Evolutionary conservation across 805 yeast species (phyloP), one percentile per base, ranked within the genome.

Genomic region (Sugiyamaella chiloensis): DNA sequence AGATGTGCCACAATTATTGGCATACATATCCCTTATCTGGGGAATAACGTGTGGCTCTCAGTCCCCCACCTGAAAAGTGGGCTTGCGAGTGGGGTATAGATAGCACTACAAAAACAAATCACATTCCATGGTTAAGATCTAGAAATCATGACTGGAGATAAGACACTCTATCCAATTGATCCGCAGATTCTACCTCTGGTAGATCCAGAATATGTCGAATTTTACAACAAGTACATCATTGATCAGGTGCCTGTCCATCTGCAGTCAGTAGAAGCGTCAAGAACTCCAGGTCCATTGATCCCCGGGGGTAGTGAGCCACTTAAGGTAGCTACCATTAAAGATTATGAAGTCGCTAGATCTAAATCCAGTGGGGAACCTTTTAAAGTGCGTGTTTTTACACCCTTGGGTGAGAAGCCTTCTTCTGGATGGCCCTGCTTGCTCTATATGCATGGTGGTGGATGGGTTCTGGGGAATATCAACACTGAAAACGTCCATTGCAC

Each of bases 401-500:
- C 74, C 14, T 52, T 59, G 24, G 68, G 64, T 4, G 61, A 57
- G 14, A 52, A 58, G 7, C 73, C 72, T 2, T 54, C 34, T 6
- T 59, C 47, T 6, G 73, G 72, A 9, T 68, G 65, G 64, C 73
- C 73, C 2, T 54, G 64, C 14, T 58, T 63, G 29, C 47, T 70
- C 23, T 68, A 66, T 65, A 68, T 55, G 58, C 75, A 71, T 47
- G 75, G 75, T 19, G 75, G 75, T 26, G 75, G 74, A 1, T 70
- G 71, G 68, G 70, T 64, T 1, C 58, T 70, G 16, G 75, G 75
- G 2, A 60, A 60, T 43, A 62, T 71, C 30, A 54, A 46, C 47
- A 64, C 74, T n/a, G 74, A 70, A 44, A 70, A 72, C 58, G 64
- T 71, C 2, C 69, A 61, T 54, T 71, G 74, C 48, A 66, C 75